Conservation (phyloP, 257 asterid genomes). For the Ocimum tenuiflorum region DNA sequence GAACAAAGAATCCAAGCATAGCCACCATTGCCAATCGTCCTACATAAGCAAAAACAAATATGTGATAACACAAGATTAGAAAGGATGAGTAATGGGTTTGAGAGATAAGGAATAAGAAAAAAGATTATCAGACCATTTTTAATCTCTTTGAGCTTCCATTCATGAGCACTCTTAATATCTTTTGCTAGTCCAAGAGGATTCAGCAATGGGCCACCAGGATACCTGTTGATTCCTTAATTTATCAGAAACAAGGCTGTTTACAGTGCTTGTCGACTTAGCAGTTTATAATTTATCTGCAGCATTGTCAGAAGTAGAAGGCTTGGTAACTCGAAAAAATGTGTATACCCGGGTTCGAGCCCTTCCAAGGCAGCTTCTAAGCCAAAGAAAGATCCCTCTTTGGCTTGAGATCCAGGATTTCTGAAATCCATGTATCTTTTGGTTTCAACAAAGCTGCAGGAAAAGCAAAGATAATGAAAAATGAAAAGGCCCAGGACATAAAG, state of each 20-base stretch:
- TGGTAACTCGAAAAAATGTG: neutral
- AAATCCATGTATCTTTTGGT: constrained; percentile 88
- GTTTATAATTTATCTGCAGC: neutral
- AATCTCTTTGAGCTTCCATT: constrained; percentile 86
- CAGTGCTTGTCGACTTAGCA: neutral
- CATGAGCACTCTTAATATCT: constrained; percentile 72
- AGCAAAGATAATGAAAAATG: neutral
- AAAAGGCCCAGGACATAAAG: neutral
- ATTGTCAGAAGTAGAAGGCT: neutral
- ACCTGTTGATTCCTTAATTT: constrained; percentile 28
- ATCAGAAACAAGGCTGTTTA: neutral
- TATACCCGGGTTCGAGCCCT: constrained; percentile 86
- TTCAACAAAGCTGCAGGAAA: constrained; percentile 63
- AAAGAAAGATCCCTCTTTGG: constrained; percentile 63
- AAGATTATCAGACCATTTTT: constrained; percentile 49
- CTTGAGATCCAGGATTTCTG: constrained; percentile 76
- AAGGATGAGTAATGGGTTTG: neutral
- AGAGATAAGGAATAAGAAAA: neutral
- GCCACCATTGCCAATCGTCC: constrained; percentile 94
- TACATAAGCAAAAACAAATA: constrained; percentile 2
- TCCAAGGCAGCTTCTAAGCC: constrained; percentile 74
- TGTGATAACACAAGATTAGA: neutral
- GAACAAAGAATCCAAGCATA: constrained; percentile 70
- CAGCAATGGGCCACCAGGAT: constrained; percentile 89
- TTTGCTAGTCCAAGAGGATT: constrained; percentile 85